A percentile compares a stretch with the other conserved stretches of the same genome.
These are phyloP conservation scores for Candida neerlandica DNA, from an alignment of 1,139 yeast species.

Conservation along the genomic window DNA sequence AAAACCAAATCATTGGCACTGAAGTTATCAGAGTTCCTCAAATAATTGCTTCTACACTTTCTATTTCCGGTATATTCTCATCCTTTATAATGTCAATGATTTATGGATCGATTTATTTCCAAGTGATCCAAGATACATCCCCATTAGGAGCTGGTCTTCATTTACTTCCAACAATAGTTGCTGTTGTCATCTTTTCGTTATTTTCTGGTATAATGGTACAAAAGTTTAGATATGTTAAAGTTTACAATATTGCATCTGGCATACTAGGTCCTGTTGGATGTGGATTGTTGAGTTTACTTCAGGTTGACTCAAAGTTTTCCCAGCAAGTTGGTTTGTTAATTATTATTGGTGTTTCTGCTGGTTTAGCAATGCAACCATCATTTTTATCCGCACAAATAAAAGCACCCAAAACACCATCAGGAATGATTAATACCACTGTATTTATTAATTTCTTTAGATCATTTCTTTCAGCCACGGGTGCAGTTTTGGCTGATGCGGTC, in stretches of 20 bases:
- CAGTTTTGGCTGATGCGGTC: slow-evolving; percentile 36
- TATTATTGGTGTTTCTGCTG: slow-evolving; percentile 32
- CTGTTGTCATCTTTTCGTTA: slow-evolving; percentile 35
- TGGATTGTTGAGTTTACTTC: slow-evolving; percentile 35
- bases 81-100: slow-evolving; percentile 29
- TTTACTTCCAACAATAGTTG: slow-evolving; percentile 39
- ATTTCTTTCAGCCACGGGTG: slow-evolving; percentile 32
- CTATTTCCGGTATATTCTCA: slow-evolving; percentile 25
- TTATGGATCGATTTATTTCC: slow-evolving; percentile 41
- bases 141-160: slow-evolving; percentile 44
- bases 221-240: slow-evolving; percentile 34
- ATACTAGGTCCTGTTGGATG: slow-evolving; percentile 34
- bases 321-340: slow-evolving; percentile 40
- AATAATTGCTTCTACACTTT: slow-evolving; percentile 25
- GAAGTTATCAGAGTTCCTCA: slow-evolving; percentile 28
- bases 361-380: slow-evolving; percentile 33
- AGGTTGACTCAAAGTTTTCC: slow-evolving; percentile 29
- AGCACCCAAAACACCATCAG: slow-evolving; percentile 42
- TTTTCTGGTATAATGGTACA: slow-evolving; percentile 31
- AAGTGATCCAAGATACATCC: slow-evolving; percentile 32
- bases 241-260: slow-evolving; percentile 29
- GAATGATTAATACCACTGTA: slow-evolving; percentile 39
- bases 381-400: slow-evolving; percentile 33
- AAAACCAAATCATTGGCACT: slow-evolving; percentile 30
- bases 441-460: slow-evolving; percentile 34